These are phyloP conservation scores for Pelargonium australe DNA, from an alignment of 441 rosid genomes.

Conservation along the genomic window DNA sequence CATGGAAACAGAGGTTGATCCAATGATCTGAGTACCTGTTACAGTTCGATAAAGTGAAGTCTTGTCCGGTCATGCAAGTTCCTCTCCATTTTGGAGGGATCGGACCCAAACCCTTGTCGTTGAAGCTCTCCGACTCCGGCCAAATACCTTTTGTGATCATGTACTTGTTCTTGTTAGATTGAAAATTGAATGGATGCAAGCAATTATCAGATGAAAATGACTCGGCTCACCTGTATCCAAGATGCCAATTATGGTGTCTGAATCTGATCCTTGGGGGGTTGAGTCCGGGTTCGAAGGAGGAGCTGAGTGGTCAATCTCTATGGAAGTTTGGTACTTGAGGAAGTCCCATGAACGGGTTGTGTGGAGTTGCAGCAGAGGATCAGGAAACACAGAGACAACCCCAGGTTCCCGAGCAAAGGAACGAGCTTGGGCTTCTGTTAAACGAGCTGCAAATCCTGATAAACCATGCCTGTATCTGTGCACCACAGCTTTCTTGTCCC, in stretches of 20 bases:
- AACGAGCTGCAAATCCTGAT: slow-evolving; percentile 72
- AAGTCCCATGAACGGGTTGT: slow-evolving; percentile 96
- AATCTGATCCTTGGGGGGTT: slow-evolving; percentile 26
- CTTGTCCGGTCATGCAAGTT: slow-evolving; percentile 37
- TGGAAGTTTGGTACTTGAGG: slow-evolving; percentile 50
- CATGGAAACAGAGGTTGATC: background rate
- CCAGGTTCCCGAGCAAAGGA: slow-evolving; percentile 46
- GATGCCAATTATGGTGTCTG: slow-evolving; percentile 39
- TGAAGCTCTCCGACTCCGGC: slow-evolving; percentile 60
- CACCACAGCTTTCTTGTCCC: slow-evolving; percentile 44
- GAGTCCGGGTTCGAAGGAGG: slow-evolving; percentile 29
- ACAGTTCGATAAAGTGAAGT: slow-evolving; percentile 40
- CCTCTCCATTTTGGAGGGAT: slow-evolving; percentile 55
- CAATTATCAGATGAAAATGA: background rate
- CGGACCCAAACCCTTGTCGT: slow-evolving; percentile 44
- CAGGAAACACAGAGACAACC: slow-evolving; percentile 76
- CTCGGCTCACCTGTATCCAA: slow-evolving; percentile 43
- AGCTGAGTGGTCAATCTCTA: slow-evolving; percentile 30
- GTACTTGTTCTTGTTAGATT: no score
- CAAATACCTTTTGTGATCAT: slow-evolving; percentile 37
- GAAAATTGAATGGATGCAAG: no score
- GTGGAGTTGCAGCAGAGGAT: slow-evolving; percentile 54
- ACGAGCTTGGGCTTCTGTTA: slow-evolving; percentile 58
- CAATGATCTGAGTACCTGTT: slow-evolving; percentile 32
- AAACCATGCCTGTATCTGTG: slow-evolving; percentile 55